phyloP scores from a whole-genome alignment of 257 asterid genomes.

The Eucommia ulmoides region DNA sequence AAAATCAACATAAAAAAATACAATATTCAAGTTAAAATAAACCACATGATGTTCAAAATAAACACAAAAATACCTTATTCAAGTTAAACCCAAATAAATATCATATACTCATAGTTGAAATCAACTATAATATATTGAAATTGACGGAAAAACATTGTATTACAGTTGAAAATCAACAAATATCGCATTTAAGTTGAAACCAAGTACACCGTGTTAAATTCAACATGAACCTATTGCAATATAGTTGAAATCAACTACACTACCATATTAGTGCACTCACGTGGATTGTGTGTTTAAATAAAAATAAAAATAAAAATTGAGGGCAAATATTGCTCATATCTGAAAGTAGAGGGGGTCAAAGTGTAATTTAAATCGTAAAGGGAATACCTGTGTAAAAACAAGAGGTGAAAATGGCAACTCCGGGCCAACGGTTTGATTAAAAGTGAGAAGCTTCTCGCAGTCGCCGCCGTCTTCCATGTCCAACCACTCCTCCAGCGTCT shows the following conservation, averaged over 20 bases:
- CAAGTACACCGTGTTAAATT: background rate
- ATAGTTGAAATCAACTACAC: too few species aligned
- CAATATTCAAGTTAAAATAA: too few species aligned
- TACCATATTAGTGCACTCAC: too few species aligned
- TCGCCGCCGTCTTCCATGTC: slow-evolving; percentile 19
- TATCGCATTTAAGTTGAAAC: background rate
- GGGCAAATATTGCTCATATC: background rate
- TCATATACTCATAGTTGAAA: too few species aligned
- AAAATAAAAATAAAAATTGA: too few species aligned
- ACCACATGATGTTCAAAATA: too few species aligned
- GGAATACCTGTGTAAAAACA: slow-evolving; percentile 43
- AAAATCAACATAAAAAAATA: too few species aligned
- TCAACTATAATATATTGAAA: too few species aligned
- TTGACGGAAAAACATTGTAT: too few species aligned
- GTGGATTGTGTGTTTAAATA: too few species aligned
- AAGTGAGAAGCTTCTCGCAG: slow-evolving; percentile 29
- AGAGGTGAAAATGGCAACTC: slow-evolving; percentile 65
- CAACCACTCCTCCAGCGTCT: slow-evolving; percentile 55
- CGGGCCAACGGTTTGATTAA: slow-evolving; percentile 47
- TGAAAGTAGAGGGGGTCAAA: background rate
- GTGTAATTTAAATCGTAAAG: background rate
- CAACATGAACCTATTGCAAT: background rate
- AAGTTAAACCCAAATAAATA: too few species aligned
- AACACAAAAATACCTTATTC: too few species aligned
- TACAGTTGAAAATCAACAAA: background rate